Evolutionary conservation across 2,329 filamentous ascomycete species (phyloP), one percentile per base, ranked within the genome.

Genomic region (Ascochyta fabae): DNA sequence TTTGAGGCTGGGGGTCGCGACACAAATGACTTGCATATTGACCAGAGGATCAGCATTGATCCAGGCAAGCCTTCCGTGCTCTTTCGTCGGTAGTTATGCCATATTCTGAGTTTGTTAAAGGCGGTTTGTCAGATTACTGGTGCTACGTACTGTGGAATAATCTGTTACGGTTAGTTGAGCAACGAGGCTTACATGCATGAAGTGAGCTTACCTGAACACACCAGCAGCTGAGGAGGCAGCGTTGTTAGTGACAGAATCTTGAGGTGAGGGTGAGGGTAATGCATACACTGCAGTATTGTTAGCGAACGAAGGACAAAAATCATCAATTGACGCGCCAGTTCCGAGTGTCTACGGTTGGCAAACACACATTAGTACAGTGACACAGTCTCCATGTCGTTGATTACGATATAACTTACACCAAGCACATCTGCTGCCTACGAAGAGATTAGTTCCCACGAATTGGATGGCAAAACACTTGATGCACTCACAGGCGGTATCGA

Each of bases 11-110:
- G 13, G 10, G 19, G 9, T 39, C 12, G 15, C 13, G 19, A 7
- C 15, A 16, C 8, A n/a, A 12, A 34, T 43, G 16, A 38, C 19
- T 43, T 69, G 81, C 84, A 85, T 29, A 80, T 66, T n/a, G 83
- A 84, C 85, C 86, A 88, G 1, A 88, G 70, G 58, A 88, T 83
- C 77, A 88, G 82, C 85, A 88, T 88, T 19, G 73, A 64, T 0
- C 78, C 79, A 0, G 86, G 86, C 2, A 88, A 73, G 2, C 86
- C 86, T 35, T 87, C 84, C 0, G 85, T 88, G 56, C 79, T 81
- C 66, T 88, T 87, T 12, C 76, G 80, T 19, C 79, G 77, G 80
- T 83, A 88, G 67, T 87, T 88, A 56, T 83, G 80, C 82, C 83
- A 87, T 75, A 88, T 86, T 59, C 74, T 74, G 45, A 3, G 38